Evolutionary conservation across 208 protist species (phyloP).

Genomic region (Wallacemonas sp.): DNA sequence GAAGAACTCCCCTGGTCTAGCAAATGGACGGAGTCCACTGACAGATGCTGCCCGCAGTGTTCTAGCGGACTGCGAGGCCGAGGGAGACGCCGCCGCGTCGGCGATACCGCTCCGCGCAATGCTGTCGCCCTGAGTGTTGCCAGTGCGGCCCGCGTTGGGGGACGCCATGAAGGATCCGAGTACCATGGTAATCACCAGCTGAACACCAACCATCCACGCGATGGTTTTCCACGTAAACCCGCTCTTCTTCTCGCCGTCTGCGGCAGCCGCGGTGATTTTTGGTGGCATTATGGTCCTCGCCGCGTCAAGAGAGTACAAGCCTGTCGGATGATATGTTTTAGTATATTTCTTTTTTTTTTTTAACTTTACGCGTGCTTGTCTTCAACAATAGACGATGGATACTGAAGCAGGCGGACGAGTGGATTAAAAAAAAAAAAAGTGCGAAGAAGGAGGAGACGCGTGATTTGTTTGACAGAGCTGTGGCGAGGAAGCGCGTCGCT

Average conservation of each 20-base stretch:
- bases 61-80: background rate
- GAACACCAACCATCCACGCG: slow-evolving; percentile 6
- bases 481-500: too few relatives aligned
- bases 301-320: too few relatives aligned
- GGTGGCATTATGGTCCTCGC: slow-evolving; percentile 1
- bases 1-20: slow-evolving; percentile 25
- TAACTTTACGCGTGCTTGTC: too few relatives aligned
- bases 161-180: slow-evolving; percentile 2
- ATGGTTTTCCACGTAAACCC: background rate
- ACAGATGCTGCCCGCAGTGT: background rate
- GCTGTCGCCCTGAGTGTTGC: background rate
- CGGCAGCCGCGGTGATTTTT: background rate
- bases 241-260: background rate
- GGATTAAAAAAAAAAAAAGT: too few relatives aligned
- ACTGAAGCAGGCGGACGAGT: too few relatives aligned
- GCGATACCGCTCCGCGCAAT: too few relatives aligned
- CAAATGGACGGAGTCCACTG: slow-evolving; percentile 24
- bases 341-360: too few relatives aligned
- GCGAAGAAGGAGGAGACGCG: too few relatives aligned
- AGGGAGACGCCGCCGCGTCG: too few relatives aligned
- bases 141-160: background rate
- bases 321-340: too few relatives aligned
- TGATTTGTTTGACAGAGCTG: too few relatives aligned
- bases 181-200: slow-evolving; percentile 3
- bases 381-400: too few relatives aligned